These are phyloP conservation scores for Talaromyces sp. DNA, from an alignment of 2,329 filamentous ascomycete genomes.

Conservation along the genomic window DNA sequence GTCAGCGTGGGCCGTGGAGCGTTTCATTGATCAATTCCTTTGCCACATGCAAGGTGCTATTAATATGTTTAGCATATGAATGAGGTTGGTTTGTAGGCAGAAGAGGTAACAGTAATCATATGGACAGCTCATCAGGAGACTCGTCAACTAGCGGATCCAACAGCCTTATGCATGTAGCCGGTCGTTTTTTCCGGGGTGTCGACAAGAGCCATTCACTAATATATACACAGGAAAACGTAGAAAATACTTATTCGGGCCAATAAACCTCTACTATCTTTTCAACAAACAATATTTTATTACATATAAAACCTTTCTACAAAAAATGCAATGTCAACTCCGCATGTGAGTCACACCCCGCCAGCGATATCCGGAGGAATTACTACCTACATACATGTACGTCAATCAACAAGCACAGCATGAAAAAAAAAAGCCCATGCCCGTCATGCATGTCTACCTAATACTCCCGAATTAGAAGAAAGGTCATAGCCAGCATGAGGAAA, in stretches of 20 bases:
- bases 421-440: neutral
- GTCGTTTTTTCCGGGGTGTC: neutral
- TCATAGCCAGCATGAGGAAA: neutral
- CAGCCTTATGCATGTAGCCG: neutral
- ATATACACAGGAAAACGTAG: neutral
- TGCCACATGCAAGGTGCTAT: neutral
- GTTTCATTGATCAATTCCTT: neutral
- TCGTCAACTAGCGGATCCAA: neutral
- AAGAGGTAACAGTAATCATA: neutral
- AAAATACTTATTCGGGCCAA: neutral
- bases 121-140: neutral
- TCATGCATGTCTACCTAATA: conserved; percentile 10
- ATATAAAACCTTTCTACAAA: neutral
- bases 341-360: neutral
- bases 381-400: neutral
- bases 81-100: neutral
- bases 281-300: neutral
- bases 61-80: neutral
- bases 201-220: neutral
- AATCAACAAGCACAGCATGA: neutral
- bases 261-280: neutral
- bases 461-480: neutral
- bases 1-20: neutral
- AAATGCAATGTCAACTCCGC: neutral
- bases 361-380: neutral